Evolutionary conservation across 164 flowering plant genomes (phyloP), one percentile per base, ranked within the genome.

Genomic region (Malania oleifera): DNA sequence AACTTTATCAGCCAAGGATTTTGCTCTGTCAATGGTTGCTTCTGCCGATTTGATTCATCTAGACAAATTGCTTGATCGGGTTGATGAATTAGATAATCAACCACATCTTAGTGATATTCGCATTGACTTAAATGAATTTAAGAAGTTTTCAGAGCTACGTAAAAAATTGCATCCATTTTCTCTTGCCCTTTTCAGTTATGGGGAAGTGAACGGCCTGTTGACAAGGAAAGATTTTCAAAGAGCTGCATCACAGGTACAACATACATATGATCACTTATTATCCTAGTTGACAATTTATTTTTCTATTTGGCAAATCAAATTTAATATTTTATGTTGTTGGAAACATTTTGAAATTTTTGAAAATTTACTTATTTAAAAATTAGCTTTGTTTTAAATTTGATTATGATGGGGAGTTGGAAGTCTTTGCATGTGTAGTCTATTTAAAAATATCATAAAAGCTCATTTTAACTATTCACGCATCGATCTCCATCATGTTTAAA

Each of bases 1-100:
- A 63, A 77, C 80, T 18, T 87, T 95, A 72, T 82, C 93, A 24
- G 96, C 93, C 0, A 85, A 72, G 67, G 99, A 95, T 71, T 95
- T 95, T 80, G 96, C 89, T 13, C 57, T 95, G 67, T 91, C 96
- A 17, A 72, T 91, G 91, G 89, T 95, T 70, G 96, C 96, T 64
- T 81, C 99, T 57, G 99, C 99, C 31, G 97, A 91, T 62, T 71
- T 84, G 75, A 77, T 63, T 39, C 87, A 84, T 47, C 63, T 89
- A 55, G 60, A 70, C 72, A 78, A 60, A 61, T 79, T 91, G 64
- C 84, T 95, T 53, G 78, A 75, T 61, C 79, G 73, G 55, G 96
- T 78, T 51, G 96, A 91, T 20, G 73, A 84, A 46, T 48, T 95
- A 47, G 46, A 70, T 50, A 66, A 73, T 3, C 65, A 77, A 26